Evolutionary conservation across 768 basidiomycete genomes (phyloP), one percentile per base, ranked within the genome.

Genomic region (Lactarius sp.): DNA sequence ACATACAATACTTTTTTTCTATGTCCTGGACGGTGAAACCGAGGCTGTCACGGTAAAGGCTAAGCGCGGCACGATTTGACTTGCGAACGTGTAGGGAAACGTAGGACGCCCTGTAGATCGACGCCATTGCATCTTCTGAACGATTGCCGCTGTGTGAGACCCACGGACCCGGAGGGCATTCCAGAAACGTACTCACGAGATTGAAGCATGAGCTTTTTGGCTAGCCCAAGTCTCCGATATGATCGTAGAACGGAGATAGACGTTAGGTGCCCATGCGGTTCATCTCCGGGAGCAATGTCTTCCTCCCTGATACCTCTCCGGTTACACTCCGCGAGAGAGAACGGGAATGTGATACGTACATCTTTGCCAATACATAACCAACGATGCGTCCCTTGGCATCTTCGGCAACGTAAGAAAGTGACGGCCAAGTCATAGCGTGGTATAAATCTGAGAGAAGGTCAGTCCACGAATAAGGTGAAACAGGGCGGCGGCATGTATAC

Each of bases 301-400:
- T 81, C 81, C 64, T 92, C 89, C 85, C 88, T 90, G 44, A 69
- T 27, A 36, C 65, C 33, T 9, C 20, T n/a, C 14, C 54, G 65
- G 20, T 36, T 60, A 22, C 47, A n/a, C n/a, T 57, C 41, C 20
- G 20, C 44, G 5, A 55, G 47, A 39, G 20, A 41, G 56, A 33
- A 47, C 12, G 20, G 1, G 20, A 10, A 6, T 3, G 27, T 18
- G 4, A 47, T 31, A 77, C 83, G 52, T 66, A 96, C 94, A 97
- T 96, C 75, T 95, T 95, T 2, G 91, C 93, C n/a, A 98, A 77
- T 41, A 96, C 94, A 73, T 98, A 98, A 36, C 94, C 94, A 2
- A 98, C 92, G 60, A 98, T 87, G 60, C 90, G 80, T 1, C 94
- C 94, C 70, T 90, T 87, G 70, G 85, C 81, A 68, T 95, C 93